Evolutionary conservation across 148 eudicot species (phyloP).

Genomic region (Camellia granthamiana): DNA sequence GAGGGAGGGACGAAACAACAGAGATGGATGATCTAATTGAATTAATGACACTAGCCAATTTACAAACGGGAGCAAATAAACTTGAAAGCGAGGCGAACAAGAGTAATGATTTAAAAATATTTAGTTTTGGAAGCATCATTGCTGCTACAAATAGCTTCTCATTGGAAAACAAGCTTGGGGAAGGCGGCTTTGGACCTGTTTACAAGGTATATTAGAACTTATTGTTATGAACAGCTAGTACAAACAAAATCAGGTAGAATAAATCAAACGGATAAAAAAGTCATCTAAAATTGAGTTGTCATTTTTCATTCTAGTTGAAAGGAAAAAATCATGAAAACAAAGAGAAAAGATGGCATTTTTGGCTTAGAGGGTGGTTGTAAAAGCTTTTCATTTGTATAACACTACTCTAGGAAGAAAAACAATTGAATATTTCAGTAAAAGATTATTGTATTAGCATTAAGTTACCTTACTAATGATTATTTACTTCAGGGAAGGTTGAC

Average conservation of each 20-base stretch:
- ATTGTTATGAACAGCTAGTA: too few species aligned
- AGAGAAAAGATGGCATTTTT: too few species aligned
- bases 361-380: too few species aligned
- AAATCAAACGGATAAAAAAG: too few species aligned
- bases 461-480: background rate
- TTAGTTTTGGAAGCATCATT: background rate
- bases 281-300: too few species aligned
- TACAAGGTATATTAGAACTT: background rate
- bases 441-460: background rate
- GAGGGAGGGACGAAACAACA: too few species aligned
- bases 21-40: background rate
- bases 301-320: too few species aligned
- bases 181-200: background rate
- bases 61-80: background rate
- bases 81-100: background rate
- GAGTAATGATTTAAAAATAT: background rate
- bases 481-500: slow-evolving; percentile 12
- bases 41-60: background rate
- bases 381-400: too few species aligned
- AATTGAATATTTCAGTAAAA: too few species aligned
- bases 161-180: background rate
- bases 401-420: too few species aligned
- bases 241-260: too few species aligned
- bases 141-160: slow-evolving; percentile 5
- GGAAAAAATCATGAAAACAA: too few species aligned